Conservation (phyloP, 352 stramenopile genomes). For the Peronosclerospora sorghi region DNA sequence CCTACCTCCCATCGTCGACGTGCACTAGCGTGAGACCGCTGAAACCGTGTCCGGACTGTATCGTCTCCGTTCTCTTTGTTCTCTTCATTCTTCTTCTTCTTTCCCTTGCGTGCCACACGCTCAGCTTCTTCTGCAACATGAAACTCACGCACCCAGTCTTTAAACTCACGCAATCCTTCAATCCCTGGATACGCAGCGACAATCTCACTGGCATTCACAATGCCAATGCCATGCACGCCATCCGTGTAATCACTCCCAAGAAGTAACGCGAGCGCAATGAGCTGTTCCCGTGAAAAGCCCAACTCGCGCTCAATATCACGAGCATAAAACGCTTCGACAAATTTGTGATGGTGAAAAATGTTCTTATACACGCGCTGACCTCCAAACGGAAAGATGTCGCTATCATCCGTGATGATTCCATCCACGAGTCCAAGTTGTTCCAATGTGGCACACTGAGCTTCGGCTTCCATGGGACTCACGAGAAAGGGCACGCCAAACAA, state of each 20-base stretch:
- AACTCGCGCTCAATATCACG: conserved; percentile 89
- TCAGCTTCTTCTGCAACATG: conserved; percentile 45
- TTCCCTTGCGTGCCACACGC: conserved; percentile 27
- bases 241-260: conserved; percentile 95
- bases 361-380: conserved; percentile 95
- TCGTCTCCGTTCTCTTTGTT: conserved; percentile 32
- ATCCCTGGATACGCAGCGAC: conserved; percentile 74
- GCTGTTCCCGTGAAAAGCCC: conserved; percentile 84
- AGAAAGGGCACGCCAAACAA: conserved; percentile 98
- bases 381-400: conserved; percentile 91
- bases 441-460: conserved; percentile 96
- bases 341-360: conserved; percentile 99
- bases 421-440: conserved; percentile 94
- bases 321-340: conserved; percentile 95
- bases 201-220: conserved; percentile 76
- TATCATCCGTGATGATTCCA: conserved; percentile 98
- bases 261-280: conserved; percentile 88
- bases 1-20: conserved; percentile 88
- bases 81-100: conserved; percentile 31
- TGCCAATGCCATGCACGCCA: conserved; percentile 68
- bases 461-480: conserved; percentile 98
- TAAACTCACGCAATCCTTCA: conserved; percentile 80
- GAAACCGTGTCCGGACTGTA: conserved; percentile 62
- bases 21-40: conserved; percentile 86
- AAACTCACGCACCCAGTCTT: conserved; percentile 60